A percentile compares a stretch with the other conserved stretches of the same genome.
phyloP scores from a whole-genome alignment of 441 rosid species.

The Syzygium malaccense region DNA sequence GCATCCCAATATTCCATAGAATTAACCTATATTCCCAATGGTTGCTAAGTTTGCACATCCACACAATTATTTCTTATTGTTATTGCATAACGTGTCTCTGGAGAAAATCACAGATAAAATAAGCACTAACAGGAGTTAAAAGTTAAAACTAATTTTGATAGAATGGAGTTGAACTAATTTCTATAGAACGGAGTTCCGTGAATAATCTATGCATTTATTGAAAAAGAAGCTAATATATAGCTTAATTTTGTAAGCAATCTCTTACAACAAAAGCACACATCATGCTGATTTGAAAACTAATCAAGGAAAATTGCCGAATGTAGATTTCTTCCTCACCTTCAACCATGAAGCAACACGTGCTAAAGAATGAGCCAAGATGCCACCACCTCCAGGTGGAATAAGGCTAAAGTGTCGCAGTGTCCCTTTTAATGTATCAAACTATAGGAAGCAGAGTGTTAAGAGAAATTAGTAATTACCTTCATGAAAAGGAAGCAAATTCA shows the following conservation, averaged over 20 bases:
- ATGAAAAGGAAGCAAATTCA: background rate
- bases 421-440: conserved; percentile 83
- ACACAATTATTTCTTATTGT: background rate
- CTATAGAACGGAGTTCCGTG: background rate
- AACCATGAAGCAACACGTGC: conserved; percentile 81
- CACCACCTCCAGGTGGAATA: conserved; percentile 88
- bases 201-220: background rate
- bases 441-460: conserved; percentile 11
- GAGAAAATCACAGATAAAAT: background rate
- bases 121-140: background rate
- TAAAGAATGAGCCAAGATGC: conserved; percentile 74
- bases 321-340: conserved; percentile 43
- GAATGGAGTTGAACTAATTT: background rate
- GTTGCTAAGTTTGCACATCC: background rate
- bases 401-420: conserved; percentile 80
- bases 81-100: background rate
- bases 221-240: background rate
- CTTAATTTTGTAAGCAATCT: background rate
- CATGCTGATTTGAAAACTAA: background rate
- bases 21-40: background rate
- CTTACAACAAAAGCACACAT: background rate
- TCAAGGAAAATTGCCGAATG: background rate
- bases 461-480: background rate
- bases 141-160: background rate
- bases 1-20: background rate